phyloP scores from a whole-genome alignment of 176 grass and related monocot genomes.

The Phoenix dactylifera region DNA sequence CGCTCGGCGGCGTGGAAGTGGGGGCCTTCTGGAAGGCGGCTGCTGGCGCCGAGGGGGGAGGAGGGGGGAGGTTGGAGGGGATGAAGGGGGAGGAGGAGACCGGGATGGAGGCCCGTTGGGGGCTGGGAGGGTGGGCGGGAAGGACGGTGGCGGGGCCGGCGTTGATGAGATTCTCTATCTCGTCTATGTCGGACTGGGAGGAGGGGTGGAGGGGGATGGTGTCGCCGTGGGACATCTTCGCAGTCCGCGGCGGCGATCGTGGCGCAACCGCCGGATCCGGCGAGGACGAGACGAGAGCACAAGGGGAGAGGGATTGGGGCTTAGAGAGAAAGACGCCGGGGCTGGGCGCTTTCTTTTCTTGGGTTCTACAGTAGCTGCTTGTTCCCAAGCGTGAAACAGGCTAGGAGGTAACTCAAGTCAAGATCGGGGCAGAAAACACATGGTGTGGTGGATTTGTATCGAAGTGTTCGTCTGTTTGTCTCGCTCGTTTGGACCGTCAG shows the following conservation, averaged over 20 bases:
- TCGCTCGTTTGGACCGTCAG: no score
- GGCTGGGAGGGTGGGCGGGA: conserved; percentile 15
- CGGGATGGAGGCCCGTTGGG: conserved; percentile 79
- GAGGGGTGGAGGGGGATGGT: conserved; percentile 90
- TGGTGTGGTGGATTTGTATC: no score
- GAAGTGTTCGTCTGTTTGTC: no score
- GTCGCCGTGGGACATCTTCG: conserved; percentile 75
- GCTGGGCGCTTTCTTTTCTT: no score
- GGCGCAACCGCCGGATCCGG: no score
- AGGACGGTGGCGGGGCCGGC: conserved; percentile 4
- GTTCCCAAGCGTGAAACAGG: no score
- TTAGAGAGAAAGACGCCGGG: no score
- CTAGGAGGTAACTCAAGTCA: no score
- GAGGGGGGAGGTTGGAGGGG: conserved; percentile 37
- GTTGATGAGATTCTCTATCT: conserved; percentile 97
- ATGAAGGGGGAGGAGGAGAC: conserved; percentile 36
- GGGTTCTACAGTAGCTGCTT: no score
- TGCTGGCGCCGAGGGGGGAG: conserved; percentile 19
- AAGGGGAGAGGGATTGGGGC: neutral
- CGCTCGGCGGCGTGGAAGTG: neutral
- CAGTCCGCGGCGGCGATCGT: neutral
- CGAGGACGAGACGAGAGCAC: no score
- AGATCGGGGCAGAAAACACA: no score
- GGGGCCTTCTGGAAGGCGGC: conserved; percentile 2
- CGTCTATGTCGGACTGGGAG: conserved; percentile 98